Base-by-base conservation (phyloP, 345 rosid genomes). In the Ricinus communis region DNA sequence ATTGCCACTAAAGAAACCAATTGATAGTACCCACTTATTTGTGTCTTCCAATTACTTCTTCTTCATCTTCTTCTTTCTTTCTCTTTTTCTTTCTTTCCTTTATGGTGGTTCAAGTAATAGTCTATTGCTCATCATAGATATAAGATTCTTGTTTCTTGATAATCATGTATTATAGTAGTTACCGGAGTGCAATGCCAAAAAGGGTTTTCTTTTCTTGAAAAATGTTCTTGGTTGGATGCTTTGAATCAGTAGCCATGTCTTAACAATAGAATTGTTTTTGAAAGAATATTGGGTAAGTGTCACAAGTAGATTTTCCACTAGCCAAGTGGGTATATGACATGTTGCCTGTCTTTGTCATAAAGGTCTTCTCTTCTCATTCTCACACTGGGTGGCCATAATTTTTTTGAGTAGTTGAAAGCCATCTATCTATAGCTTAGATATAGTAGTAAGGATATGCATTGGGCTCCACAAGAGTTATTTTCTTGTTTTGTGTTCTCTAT, bases 311-410 rank as follows among this genome's bases (percentile, higher is more conserved):
- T 12, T 3, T 62, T 19, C 68, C 68, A 64, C 54, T 64, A 64
- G 53, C n/a, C 38, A 45, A 45, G 68, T 64, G 68, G 67, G 59
- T 4, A 62, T 43, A 25, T 64, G 53, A 27, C 54, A 64, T 24
- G 36, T 64, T 64, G 68, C 68, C 38, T 25, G 68, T 64, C 68
- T 12, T 27, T 64, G n/a, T 64, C 54, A 64, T 45, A 25, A 43
- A 12, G 51, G 22, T 46, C 33, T 46, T 40, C 66, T 40, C 38
- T 45, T 63, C 40, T 41, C 9, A 38, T 33, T 33, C 38, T 41
- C 31, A 40, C 8, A 12, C 8, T 62, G 41, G 31, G 18, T 33
- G 49, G 49, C 65, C 41, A 61, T 22, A 61, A 61, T 36, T 36
- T 36, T 36, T n/a, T 21, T 0, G 43, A 18, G 16, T 38, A n/a